Conservation (phyloP, 257 asterid genomes). For the Fraxinus anomala region DNA sequence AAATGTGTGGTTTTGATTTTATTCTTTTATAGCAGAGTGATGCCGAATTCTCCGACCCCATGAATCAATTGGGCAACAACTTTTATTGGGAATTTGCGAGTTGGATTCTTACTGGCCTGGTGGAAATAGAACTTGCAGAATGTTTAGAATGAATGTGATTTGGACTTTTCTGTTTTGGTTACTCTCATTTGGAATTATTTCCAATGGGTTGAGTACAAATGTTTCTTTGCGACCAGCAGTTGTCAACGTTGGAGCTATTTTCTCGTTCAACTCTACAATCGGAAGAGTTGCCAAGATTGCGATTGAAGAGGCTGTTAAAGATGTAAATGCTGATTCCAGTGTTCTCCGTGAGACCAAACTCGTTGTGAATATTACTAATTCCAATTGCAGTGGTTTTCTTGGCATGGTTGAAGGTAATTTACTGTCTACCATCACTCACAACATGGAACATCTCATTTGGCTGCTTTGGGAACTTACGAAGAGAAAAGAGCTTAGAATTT, state of each 20-base stretch:
- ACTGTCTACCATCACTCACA: neutral
- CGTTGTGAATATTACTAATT: slow-evolving; percentile 40
- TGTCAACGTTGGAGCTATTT: slow-evolving; percentile 80
- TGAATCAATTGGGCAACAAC: slow-evolving; percentile 15
- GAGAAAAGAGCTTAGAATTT: too few relatives aligned
- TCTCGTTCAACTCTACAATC: slow-evolving; percentile 70
- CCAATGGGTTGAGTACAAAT: slow-evolving; percentile 53
- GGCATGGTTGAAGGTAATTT: slow-evolving; percentile 82
- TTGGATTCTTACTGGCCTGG: slow-evolving; percentile 27
- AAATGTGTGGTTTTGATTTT: neutral
- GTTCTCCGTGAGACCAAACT: slow-evolving; percentile 70
- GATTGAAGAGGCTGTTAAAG: slow-evolving; percentile 88
- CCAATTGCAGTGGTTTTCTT: slow-evolving; percentile 91
- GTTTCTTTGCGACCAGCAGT: slow-evolving; percentile 62
- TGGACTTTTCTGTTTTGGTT: slow-evolving; percentile 42
- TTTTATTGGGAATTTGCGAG: slow-evolving; percentile 16
- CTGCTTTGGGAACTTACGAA: too few relatives aligned
- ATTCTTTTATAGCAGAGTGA: slow-evolving; percentile 2
- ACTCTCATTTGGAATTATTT: slow-evolving; percentile 45
- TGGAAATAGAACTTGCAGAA: slow-evolving; percentile 24
- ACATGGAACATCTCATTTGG: too few relatives aligned
- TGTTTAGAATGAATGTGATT: slow-evolving; percentile 46
- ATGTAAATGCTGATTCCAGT: slow-evolving; percentile 68
- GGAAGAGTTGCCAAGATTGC: slow-evolving; percentile 92
- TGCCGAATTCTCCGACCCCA: neutral